Base-by-base conservation (phyloP, 1,284 basidiomycete genomes). In the Amylostereum areolatum region DNA sequence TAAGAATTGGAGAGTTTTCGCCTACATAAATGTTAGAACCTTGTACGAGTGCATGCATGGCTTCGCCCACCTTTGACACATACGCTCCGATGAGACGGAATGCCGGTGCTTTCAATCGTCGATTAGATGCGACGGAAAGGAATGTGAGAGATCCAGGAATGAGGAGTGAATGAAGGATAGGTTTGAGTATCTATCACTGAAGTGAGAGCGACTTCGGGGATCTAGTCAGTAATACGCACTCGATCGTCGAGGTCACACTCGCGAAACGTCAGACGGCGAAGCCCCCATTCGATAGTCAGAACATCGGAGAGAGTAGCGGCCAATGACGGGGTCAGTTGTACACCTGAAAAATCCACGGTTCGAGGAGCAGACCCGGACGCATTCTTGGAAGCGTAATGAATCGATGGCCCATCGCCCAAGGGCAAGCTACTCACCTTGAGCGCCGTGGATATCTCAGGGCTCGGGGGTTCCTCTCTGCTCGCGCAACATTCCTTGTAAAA, bases 141-240 rank as follows among this genome's bases (percentile, higher is more conserved):
- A 87, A 90, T 1, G 88, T 87, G 30, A 98, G 72, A 0, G 84
- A 83, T 24, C 83, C 81, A 18, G 89, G 89, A 43, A 97, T 89
- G 47, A 97, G 80, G 1, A 99, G 76, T 0, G 93, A 83, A 62
- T 97, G 95, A 0, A 98, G 72, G 18, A 98, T 83, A 0, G 91
- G 90, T 69, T 97, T 97, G 49, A 98, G 65, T 41, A 80, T 82
- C 85, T 92, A 56, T 27, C 43, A 6, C 47, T 28, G 42, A 28
- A 43, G 45, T 56, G 46, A 61, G 51, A 55, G 5, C 30, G 37
- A 34, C 7, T 25, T 3, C 42, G 9, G 40, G n/a, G 41, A 35
- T 34, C 11, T 28, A 27, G 30, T 4, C 54, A 49, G 34, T 48
- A 12, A 53, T 28, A 67, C 80, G 53, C 57, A 91, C 90, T 50